Percentiles rank a stretch among this genome's conserved stretches.
Conservation (phyloP, 306 rosid species). For the Phaseolus lunatus region DNA sequence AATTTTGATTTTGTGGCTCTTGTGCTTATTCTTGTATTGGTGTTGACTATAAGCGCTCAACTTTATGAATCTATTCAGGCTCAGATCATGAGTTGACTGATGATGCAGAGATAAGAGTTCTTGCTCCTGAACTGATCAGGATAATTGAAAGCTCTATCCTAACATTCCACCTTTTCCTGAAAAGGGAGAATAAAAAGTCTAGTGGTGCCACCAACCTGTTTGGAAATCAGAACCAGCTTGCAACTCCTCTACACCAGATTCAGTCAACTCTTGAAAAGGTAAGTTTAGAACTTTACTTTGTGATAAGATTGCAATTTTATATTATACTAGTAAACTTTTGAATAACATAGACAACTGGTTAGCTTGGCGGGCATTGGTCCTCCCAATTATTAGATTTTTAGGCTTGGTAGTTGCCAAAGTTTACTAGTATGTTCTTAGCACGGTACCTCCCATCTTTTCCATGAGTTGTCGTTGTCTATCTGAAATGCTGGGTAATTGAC, state of each 20-base stretch:
- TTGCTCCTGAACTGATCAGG: constrained; percentile 76
- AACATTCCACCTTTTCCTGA: constrained; percentile 76
- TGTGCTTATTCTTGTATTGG: constrained; percentile 15
- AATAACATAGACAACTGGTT: neutral
- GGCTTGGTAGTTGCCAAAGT: neutral
- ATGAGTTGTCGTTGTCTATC: constrained; percentile 29
- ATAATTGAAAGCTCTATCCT: constrained; percentile 79
- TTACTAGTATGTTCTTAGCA: neutral
- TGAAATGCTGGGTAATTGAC: neutral
- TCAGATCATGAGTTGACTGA: constrained; percentile 63
- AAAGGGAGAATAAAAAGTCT: constrained; percentile 82
- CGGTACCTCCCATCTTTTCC: constrained; percentile 16
- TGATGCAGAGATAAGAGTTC: constrained; percentile 63
- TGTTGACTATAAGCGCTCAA: constrained; percentile 21
- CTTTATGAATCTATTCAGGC: constrained; percentile 59
- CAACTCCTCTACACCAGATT: constrained; percentile 77
- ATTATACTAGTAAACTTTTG: constrained; percentile 11
- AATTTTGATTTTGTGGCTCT: neutral
- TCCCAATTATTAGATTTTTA: neutral
- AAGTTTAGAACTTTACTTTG: constrained; percentile 38
- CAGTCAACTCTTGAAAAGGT: constrained; percentile 86
- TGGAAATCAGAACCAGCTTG: constrained; percentile 77
- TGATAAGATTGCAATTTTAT: constrained; percentile 8
- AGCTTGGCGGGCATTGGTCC: neutral
- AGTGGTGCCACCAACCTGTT: constrained; percentile 57